Percentiles rank a stretch among this genome's conserved stretches.
phyloP scores from a whole-genome alignment of 1,284 basidiomycete species.

The Thelephora terrestris region DNA sequence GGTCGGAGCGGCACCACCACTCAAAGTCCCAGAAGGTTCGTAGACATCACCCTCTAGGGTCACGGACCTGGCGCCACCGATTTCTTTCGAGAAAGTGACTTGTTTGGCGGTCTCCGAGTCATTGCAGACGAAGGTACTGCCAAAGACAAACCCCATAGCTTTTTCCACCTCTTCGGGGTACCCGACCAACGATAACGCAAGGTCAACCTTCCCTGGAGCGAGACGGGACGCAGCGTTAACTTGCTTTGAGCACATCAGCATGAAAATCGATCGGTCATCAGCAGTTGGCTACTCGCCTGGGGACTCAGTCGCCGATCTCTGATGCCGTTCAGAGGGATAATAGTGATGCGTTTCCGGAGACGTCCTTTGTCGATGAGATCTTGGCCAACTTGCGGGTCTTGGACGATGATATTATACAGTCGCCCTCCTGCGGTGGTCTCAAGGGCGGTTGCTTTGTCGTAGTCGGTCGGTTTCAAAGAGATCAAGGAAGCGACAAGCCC shows the following conservation, averaged over 20 bases:
- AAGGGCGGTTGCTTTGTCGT: constrained; percentile 79
- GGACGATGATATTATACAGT: constrained; percentile 92
- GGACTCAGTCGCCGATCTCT: constrained; percentile 56
- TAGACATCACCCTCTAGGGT: constrained; percentile 95
- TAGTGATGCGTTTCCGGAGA: constrained; percentile 85
- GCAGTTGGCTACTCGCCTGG: constrained; percentile 30
- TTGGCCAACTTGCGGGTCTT: constrained; percentile 84
- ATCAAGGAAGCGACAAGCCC: constrained; percentile 89
- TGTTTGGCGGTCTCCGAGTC: constrained; percentile 84
- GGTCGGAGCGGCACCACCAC: constrained; percentile 82
- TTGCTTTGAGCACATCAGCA: constrained; percentile 41
- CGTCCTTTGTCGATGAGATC: constrained; percentile 77
- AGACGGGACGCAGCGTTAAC: constrained; percentile 64
- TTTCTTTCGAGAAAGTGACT: constrained; percentile 73
- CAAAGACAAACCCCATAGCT: constrained; percentile 94
- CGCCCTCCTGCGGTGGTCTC: constrained; percentile 90
- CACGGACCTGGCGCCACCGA: constrained; percentile 73
- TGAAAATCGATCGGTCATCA: background rate
- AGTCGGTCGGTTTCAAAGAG: constrained; percentile 60
- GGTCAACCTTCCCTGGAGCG: constrained; percentile 77
- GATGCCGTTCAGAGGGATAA: constrained; percentile 94
- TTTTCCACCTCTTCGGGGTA: constrained; percentile 79
- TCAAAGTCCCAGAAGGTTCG: constrained; percentile 91
- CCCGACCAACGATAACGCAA: constrained; percentile 82
- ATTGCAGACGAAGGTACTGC: constrained; percentile 86